phyloP scores from a whole-genome alignment of 768 basidiomycete genomes.

The Russula emetica region DNA sequence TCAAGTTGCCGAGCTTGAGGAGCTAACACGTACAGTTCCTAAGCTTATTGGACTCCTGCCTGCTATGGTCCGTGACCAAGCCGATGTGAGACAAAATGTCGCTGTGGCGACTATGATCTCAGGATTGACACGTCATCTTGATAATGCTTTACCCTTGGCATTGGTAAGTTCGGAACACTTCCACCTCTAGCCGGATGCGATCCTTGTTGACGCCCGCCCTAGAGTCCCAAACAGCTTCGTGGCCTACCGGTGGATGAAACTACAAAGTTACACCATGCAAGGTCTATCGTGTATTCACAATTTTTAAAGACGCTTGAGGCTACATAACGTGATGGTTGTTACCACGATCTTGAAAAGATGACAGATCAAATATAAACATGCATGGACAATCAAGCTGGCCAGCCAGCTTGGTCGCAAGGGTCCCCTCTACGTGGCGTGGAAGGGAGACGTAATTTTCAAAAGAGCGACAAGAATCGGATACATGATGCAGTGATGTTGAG shows the following conservation, averaged over 20 bases:
- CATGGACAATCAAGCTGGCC: not conserved
- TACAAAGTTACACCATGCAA: slow-evolving; percentile 24
- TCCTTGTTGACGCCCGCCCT: not conserved
- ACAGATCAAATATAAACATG: not conserved
- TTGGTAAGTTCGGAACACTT: slow-evolving; percentile 45
- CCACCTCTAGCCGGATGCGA: not conserved
- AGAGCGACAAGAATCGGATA: not conserved
- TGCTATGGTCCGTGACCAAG: slow-evolving; percentile 54
- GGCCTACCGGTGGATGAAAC: slow-evolving; percentile 19
- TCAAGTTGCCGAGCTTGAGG: slow-evolving; percentile 57
- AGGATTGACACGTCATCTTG: slow-evolving; percentile 54
- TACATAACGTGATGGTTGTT: slow-evolving; percentile 3
- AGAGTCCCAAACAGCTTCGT: slow-evolving; percentile 23
- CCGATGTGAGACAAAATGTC: slow-evolving; percentile 61
- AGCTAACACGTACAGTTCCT: slow-evolving; percentile 54
- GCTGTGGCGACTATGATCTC: slow-evolving; percentile 71
- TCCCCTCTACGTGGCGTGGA: not conserved
- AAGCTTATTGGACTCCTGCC: slow-evolving; percentile 65
- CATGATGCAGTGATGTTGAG: not conserved
- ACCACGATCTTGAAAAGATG: not conserved
- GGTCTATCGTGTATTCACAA: slow-evolving; percentile 20
- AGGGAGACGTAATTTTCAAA: not conserved
- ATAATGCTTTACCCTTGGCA: slow-evolving; percentile 54
- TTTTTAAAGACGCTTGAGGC: slow-evolving; percentile 26
- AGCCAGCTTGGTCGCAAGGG: not conserved